Base-by-base conservation (phyloP, 306 rosid genomes). In the Urtica urens region DNA sequence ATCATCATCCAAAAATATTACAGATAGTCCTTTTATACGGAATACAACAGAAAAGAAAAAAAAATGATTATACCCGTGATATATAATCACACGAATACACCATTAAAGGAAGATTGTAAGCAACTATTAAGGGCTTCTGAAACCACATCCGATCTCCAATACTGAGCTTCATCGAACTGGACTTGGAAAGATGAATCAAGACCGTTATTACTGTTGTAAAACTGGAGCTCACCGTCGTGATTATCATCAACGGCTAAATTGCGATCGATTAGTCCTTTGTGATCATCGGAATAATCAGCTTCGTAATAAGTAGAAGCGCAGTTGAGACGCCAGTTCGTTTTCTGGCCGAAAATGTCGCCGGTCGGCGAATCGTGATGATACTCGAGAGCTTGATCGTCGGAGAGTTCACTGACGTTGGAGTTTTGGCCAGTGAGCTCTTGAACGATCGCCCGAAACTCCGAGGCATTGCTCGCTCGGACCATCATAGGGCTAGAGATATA, bases 371-470 rank as follows among this genome's bases (percentile, higher is more conserved):
- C n/a, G n/a, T 35, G n/a, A 35, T 35, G 15, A 35, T 35, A 35
- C 40, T 9, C 40, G n/a, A 3, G 40, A 16, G 40, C n/a, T 3
- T 10, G 6, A 22, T 44, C 28, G 26, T 44, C 49, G 27, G 19
- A 27, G 39, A 18, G 1, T 0, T 23, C 19, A 16, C 21, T 18
- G 31, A n/a, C 16, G 44, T 23, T 17, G 4, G 80, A 62, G 43
- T 70, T 9, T 31, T 62, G 59, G 48, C 80, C 80, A 0, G 80
- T 74, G 60, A 74, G 69, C 53, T 65, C 51, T 41, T 69, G 80
- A 48, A 74, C 80, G n/a, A 74, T 74, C 20, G 70, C 69, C 57
- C 72, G 61, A 50, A 74, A 74, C 63, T 74, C 80, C 1, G 70
- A 46, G 22, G 75, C 73, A 27, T 43, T 61, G 19, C 44, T 74